These are phyloP conservation scores for Mycena rebaudengoi DNA, from an alignment of 768 basidiomycete species.

Conservation along the genomic window DNA sequence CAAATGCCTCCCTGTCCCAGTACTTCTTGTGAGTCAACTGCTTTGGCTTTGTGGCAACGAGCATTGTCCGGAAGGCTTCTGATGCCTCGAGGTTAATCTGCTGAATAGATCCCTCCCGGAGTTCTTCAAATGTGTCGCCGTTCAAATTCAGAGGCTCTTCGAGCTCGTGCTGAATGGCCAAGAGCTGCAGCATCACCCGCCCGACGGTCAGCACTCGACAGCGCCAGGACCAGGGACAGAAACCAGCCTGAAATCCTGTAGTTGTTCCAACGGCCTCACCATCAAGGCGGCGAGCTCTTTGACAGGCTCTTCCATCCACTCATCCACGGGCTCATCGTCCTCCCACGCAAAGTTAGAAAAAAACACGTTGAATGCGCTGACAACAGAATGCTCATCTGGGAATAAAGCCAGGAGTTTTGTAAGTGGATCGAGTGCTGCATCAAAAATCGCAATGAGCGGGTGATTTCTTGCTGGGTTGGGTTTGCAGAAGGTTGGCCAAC, in stretches of 20 bases:
- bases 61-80: neutral
- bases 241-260: neutral
- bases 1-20: neutral
- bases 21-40: neutral
- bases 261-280: neutral
- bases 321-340: neutral
- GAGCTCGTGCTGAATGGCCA: constrained; percentile 6
- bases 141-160: constrained; percentile 6
- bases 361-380: neutral
- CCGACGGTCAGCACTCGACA: neutral
- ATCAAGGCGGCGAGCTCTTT: neutral
- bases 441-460: neutral
- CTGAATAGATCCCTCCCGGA: neutral
- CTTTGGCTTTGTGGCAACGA: neutral
- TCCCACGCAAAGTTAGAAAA: neutral
- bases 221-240: neutral
- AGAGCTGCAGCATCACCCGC: neutral
- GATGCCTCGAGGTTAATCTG: neutral
- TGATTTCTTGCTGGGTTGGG: neutral
- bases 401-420: neutral
- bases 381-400: neutral
- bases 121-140: neutral
- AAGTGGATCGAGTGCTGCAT: neutral
- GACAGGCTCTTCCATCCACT: neutral
- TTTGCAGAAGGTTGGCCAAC: neutral